A percentile compares a stretch with the other conserved stretches of the same genome.
Evolutionary conservation across 2,329 filamentous ascomycete genomes (phyloP).

Genomic region (Orbilia brochopaga): DNA sequence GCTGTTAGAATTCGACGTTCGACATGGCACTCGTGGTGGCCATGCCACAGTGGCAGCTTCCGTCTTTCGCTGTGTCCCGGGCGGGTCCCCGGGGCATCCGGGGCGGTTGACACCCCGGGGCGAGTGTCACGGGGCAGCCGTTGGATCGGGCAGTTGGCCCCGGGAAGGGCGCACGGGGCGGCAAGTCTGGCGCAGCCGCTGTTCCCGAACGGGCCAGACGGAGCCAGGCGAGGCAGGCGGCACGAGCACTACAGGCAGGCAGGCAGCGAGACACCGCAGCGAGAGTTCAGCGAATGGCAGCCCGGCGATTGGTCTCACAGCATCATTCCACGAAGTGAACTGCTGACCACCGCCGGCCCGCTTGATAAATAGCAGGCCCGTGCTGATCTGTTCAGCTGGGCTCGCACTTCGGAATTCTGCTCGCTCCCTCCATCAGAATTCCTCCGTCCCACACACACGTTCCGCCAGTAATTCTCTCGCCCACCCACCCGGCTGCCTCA

Average conservation of each 20-base stretch:
- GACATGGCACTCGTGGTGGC: too few relatives aligned
- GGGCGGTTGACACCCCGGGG: neutral
- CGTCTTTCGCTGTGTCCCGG: neutral
- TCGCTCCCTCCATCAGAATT: conserved; percentile 4
- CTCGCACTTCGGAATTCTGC: conserved; percentile 45
- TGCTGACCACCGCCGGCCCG: conserved; percentile 10
- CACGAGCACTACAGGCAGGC: too few relatives aligned
- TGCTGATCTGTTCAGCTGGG: conserved; percentile 7
- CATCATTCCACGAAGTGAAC: neutral
- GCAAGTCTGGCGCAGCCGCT: too few relatives aligned
- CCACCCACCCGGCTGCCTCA: too few relatives aligned
- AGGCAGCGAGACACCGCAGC: too few relatives aligned
- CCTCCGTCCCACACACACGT: neutral
- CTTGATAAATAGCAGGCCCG: neutral
- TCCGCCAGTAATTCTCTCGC: too few relatives aligned
- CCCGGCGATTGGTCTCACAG: neutral
- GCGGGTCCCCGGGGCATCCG: neutral
- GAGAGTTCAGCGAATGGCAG: too few relatives aligned
- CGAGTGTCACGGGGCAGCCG: neutral
- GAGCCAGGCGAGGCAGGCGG: neutral
- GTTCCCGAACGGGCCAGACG: too few relatives aligned
- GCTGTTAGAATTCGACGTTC: neutral
- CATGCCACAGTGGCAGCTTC: conserved; percentile 39
- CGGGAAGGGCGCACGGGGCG: neutral
- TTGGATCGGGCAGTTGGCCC: neutral